Evolutionary conservation across 106 monocot species (phyloP).

Genomic region (Cymbidium sinense): DNA sequence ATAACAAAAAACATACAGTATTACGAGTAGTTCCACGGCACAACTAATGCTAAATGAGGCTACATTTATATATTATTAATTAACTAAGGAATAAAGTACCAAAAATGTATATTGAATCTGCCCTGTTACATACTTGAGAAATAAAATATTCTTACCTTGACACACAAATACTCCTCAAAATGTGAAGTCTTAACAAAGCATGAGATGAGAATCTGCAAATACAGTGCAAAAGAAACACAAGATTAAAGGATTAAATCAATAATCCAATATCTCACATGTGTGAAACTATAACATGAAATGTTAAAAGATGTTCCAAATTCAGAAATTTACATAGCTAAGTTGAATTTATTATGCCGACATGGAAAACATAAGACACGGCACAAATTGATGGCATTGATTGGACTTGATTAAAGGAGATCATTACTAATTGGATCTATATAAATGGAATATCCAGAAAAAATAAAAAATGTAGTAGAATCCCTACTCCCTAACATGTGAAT

Average conservation of each 20-base stretch:
- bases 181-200: constrained; percentile 97
- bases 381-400: too few relatives aligned
- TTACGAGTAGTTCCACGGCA: too few relatives aligned
- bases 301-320: not conserved
- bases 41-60: too few relatives aligned
- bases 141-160: constrained; percentile 50
- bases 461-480: not conserved
- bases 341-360: not conserved
- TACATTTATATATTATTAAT: too few relatives aligned
- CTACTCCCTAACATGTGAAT: not conserved
- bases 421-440: not conserved
- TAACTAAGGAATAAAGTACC: not conserved
- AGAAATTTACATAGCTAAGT: not conserved
- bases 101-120: constrained; percentile 1
- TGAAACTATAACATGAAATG: not conserved
- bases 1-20: too few relatives aligned
- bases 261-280: not conserved
- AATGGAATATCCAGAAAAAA: not conserved
- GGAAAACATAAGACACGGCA: not conserved
- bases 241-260: not conserved
- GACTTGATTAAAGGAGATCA: too few relatives aligned
- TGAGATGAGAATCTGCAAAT: constrained; percentile 84
- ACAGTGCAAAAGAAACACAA: constrained; percentile 7
- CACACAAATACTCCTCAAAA: constrained; percentile 91
- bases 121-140: not conserved